Evolutionary conservation across 2,329 filamentous ascomycete species (phyloP), one percentile per base, ranked within the genome.

Genomic region (Fusarium zealandicum): DNA sequence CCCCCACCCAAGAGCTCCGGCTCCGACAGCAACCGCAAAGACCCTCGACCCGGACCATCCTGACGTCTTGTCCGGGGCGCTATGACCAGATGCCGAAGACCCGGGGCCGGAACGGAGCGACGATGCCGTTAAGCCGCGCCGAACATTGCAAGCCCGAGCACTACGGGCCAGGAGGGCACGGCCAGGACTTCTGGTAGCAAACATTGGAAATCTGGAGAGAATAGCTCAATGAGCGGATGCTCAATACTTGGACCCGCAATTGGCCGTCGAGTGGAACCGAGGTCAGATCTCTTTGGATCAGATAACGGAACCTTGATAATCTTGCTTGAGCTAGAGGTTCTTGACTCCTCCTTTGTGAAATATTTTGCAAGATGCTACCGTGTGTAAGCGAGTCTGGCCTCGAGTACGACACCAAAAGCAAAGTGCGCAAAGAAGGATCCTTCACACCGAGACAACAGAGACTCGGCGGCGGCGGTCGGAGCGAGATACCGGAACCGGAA

Each of bases 1-100:
- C 3, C 74, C 73, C 76, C 76, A 80, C 17, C 77, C 78, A 36
- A 73, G 45, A 41, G 74, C 57, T 11, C 75, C 75, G 13, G 78
- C 73, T 2, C 68, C 73, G 5, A 68, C 64, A n/a, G 76, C 76
- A 20, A 78, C 65, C 13, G 69, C 73, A 22, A 76, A 60, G 4
- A 78, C 73, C 3, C 68, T 70, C 18, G 68, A 62, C 5, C 73
- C 59, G 7, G 68, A 66, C 69, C 69, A 72, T 39, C 60, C 59
- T 36, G 51, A 53, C 10, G 53, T 20, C 30, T 54, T 40, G 16
- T 31, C 42, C 8, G 57, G 28, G 18, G 14, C 47, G n/a, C 49
- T 39, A 32, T 45, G 45, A 30, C 43, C 37, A 37, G 41, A 28
- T 11, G 17, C 48, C n/a, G 45, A 46, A 36, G 40, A 41, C 33